Evolutionary conservation across 2,329 filamentous ascomycete genomes (phyloP).

Genomic region (Monosporascus sp.): DNA sequence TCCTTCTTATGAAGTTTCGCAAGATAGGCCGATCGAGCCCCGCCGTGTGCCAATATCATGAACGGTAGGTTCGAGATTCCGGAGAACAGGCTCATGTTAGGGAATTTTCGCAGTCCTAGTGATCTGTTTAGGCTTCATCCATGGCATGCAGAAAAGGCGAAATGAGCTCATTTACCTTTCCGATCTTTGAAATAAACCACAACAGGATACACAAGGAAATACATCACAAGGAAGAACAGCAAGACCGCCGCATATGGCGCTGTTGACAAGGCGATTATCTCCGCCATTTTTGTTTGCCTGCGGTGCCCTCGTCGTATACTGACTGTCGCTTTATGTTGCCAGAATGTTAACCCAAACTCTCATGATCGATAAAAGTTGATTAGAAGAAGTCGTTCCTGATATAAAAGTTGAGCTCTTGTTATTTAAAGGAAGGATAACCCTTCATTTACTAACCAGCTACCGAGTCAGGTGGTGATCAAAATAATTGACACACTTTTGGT

Average conservation of each 20-base stretch:
- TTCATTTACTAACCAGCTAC: too few species aligned
- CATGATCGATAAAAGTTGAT: background rate
- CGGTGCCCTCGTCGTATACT: background rate
- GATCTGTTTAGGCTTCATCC: background rate
- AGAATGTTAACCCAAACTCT: background rate
- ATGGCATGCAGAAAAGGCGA: background rate
- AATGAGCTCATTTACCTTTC: slow-evolving; percentile 25
- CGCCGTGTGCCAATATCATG: slow-evolving; percentile 37
- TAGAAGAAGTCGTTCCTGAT: background rate
- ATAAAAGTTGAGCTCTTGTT: background rate
- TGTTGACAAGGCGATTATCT: background rate
- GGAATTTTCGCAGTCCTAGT: slow-evolving; percentile 38
- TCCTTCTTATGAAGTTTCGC: slow-evolving; percentile 38
- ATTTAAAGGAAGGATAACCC: too few species aligned
- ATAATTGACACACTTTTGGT: too few species aligned
- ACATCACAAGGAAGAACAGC: slow-evolving; percentile 16
- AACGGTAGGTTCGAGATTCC: slow-evolving; percentile 41
- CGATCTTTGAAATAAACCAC: slow-evolving; percentile 38
- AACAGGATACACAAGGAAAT: slow-evolving; percentile 34
- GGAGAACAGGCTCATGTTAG: slow-evolving; percentile 35
- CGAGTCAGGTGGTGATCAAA: too few species aligned
- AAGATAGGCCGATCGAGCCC: slow-evolving; percentile 37
- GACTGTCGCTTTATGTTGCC: background rate
- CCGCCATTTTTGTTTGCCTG: background rate
- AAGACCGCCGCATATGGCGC: slow-evolving; percentile 6